A percentile compares a stretch with the other conserved stretches of the same genome.
Conservation (phyloP, 2,329 filamentous ascomycete species). For the Aspergillus piperis region DNA sequence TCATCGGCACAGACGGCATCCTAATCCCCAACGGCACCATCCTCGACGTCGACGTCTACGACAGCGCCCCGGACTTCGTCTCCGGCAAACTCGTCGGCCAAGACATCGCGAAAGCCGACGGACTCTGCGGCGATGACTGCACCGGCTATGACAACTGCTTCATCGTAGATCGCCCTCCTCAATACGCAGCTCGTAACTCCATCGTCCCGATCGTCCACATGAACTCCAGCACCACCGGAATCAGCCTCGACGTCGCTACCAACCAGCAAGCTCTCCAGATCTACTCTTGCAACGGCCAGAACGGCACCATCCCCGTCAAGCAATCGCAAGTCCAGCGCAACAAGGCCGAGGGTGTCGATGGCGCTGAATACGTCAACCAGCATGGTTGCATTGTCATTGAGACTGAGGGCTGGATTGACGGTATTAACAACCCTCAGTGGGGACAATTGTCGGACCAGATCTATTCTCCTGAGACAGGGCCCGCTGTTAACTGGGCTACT, state of each 20-base stretch:
- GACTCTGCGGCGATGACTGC: constrained; percentile 80
- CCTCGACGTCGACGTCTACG: constrained; percentile 67
- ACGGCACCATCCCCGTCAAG: constrained; percentile 59
- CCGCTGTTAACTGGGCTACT: constrained; percentile 46
- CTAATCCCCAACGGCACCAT: constrained; percentile 77
- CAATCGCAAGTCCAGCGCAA: constrained; percentile 51
- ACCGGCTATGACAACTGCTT: constrained; percentile 74
- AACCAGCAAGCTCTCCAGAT: constrained; percentile 89
- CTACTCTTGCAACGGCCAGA: constrained; percentile 77
- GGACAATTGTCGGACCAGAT: constrained; percentile 56
- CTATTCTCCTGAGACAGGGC: constrained; percentile 42
- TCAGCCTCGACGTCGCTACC: constrained; percentile 75
- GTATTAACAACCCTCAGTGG: constrained; percentile 90
- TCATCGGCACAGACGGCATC: constrained; percentile 57
- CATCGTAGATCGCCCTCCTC: constrained; percentile 47
- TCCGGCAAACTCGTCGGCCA: constrained; percentile 75
- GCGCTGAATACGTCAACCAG: constrained; percentile 53
- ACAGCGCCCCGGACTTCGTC: constrained; percentile 63
- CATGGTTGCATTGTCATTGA: constrained; percentile 89
- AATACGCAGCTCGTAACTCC: constrained; percentile 34
- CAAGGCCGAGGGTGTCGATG: constrained; percentile 55
- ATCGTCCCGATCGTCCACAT: constrained; percentile 61
- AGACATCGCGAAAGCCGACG: constrained; percentile 63
- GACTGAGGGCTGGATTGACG: constrained; percentile 91
- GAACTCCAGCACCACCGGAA: constrained; percentile 70